Conservation (phyloP, 2,329 filamentous ascomycete genomes). For the Elsinoe ampelina region DNA sequence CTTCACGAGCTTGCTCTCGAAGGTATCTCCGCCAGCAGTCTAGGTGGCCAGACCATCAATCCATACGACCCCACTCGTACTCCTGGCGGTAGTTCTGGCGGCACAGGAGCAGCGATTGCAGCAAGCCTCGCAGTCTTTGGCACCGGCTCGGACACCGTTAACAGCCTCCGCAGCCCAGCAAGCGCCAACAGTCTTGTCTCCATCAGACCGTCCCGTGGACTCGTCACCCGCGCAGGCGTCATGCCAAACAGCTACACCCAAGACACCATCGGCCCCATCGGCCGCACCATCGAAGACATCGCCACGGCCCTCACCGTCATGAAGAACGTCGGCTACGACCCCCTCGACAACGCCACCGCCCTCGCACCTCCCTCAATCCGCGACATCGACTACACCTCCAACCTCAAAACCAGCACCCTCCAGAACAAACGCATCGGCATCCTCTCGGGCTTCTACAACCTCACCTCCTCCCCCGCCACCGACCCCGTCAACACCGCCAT, state of each 20-base stretch:
- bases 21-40: constrained; percentile 52
- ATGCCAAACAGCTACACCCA: constrained; percentile 28
- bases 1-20: constrained; percentile 57
- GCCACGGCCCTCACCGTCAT: constrained; percentile 26
- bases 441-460: constrained; percentile 50
- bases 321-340: constrained; percentile 43
- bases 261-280: constrained; percentile 27
- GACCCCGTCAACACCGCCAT: constrained; percentile 49
- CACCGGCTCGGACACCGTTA: constrained; percentile 38
- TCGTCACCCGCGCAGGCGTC: constrained; percentile 23
- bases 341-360: constrained; percentile 44
- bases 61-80: constrained; percentile 58
- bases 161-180: constrained; percentile 53
- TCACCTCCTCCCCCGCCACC: constrained; percentile 43
- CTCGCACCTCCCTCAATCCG: constrained; percentile 34
- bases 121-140: constrained; percentile 47
- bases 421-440: constrained; percentile 40
- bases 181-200: constrained; percentile 53
- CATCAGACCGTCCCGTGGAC: constrained; percentile 40
- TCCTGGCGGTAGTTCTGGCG: constrained; percentile 55
- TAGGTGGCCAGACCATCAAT: constrained; percentile 56
- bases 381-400: constrained; percentile 40
- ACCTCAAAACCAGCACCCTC: constrained; percentile 29
- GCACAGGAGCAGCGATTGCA: constrained; percentile 52
- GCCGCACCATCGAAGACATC: constrained; percentile 25